Evolutionary conservation across 1,284 basidiomycete species (phyloP).

Genomic region (Bjerkandera adusta): DNA sequence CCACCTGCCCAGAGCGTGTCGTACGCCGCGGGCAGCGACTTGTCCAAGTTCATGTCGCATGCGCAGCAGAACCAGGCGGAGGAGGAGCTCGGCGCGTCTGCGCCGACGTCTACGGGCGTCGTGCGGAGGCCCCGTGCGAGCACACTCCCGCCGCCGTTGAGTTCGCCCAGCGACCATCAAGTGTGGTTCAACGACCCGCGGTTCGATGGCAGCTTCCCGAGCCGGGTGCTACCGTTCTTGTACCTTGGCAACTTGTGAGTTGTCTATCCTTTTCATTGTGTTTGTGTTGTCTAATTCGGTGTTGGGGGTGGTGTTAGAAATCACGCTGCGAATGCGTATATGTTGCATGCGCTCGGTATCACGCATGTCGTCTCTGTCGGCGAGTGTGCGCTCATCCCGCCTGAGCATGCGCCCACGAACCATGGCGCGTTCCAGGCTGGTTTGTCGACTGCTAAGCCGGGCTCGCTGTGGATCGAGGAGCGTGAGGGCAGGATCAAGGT

Average conservation of each 20-base stretch:
- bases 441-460: conserved; percentile 26
- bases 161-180: conserved; percentile 54
- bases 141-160: conserved; percentile 63
- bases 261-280: conserved; percentile 13
- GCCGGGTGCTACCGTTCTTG: conserved; percentile 89
- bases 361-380: conserved; percentile 98
- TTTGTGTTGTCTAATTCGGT: conserved; percentile 7
- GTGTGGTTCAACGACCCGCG: conserved; percentile 91
- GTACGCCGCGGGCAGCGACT: conserved; percentile 33
- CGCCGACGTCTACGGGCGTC: not conserved
- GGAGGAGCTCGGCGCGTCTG: conserved; percentile 1
- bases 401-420: conserved; percentile 30
- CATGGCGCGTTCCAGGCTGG: conserved; percentile 2
- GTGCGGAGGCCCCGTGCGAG: conserved; percentile 58
- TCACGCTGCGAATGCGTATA: conserved; percentile 92
- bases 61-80: not conserved
- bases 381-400: conserved; percentile 85
- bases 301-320: conserved; percentile 49
- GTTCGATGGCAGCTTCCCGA: conserved; percentile 96
- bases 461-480: conserved; percentile 86
- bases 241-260: conserved; percentile 94
- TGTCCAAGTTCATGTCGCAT: conserved; percentile 7
- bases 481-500: conserved; percentile 86
- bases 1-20: conserved; percentile 50
- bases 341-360: conserved; percentile 95